Evolutionary conservation across 2,329 filamentous ascomycete species (phyloP).

Genomic region (Diatrype stigma): DNA sequence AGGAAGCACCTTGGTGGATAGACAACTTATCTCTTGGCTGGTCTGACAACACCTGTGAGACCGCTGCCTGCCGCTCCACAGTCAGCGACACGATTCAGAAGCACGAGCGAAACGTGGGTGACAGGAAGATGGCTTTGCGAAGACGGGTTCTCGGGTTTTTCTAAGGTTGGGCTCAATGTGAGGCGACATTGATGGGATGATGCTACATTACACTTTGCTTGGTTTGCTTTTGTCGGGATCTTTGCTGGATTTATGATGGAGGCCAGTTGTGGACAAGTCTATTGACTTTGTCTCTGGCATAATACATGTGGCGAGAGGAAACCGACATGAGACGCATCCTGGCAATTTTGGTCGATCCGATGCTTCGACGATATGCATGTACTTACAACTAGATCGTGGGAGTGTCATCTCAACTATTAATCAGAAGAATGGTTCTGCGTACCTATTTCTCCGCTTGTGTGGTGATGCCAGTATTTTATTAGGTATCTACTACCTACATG

Average conservation of each 20-base stretch:
- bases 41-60: constrained; percentile 36
- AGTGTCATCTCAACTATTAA: too few relatives aligned
- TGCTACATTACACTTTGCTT: too few relatives aligned
- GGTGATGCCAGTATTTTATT: too few relatives aligned
- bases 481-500: too few relatives aligned
- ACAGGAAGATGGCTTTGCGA: constrained; percentile 13
- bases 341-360: constrained; percentile 19
- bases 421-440: too few relatives aligned
- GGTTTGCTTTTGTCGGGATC: too few relatives aligned
- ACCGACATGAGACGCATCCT: constrained; percentile 11
- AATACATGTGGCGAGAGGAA: constrained; percentile 15
- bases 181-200: constrained; percentile 6
- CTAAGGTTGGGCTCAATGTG: constrained; percentile 10
- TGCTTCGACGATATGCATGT: constrained; percentile 14
- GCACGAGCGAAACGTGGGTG: constrained; percentile 9
- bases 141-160: constrained; percentile 13
- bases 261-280: constrained; percentile 10
- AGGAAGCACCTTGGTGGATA: constrained; percentile 41
- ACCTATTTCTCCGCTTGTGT: too few relatives aligned
- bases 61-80: constrained; percentile 33
- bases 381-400: constrained; percentile 12
- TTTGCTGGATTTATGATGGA: constrained; percentile 20
- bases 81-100: constrained; percentile 25
- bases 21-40: constrained; percentile 41
- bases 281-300: constrained; percentile 15